phyloP scores from a whole-genome alignment of 1,284 basidiomycete species.

The Laetiporus sulphureus region DNA sequence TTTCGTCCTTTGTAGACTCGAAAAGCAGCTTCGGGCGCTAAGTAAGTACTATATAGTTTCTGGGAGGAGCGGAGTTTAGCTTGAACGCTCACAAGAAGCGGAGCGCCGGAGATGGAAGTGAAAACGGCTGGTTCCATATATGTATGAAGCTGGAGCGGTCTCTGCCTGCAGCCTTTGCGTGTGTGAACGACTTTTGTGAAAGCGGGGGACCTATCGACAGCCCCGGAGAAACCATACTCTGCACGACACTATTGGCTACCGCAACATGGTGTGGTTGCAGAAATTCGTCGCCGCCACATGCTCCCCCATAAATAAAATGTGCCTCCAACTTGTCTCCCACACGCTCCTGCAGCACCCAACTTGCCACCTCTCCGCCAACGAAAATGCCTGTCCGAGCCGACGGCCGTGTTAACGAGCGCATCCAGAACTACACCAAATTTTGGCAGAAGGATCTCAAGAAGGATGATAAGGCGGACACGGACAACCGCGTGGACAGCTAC shows the following conservation, averaged over 20 bases:
- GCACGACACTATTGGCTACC: constrained; percentile 3
- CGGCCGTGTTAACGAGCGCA: constrained; percentile 76
- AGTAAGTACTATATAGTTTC: no score
- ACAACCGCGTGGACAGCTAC: constrained; percentile 80
- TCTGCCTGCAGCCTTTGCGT: no score
- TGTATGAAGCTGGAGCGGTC: no score
- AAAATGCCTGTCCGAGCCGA: constrained; percentile 34
- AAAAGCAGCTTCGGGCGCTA: no score
- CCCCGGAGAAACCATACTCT: no score
- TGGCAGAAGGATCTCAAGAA: constrained; percentile 85
- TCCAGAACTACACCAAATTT: constrained; percentile 89
- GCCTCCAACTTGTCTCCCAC: background rate
- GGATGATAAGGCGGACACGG: constrained; percentile 65
- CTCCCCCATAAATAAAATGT: constrained; percentile 2
- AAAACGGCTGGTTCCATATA: no score
- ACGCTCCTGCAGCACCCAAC: background rate
- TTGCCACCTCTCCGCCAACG: background rate
- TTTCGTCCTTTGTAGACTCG: no score
- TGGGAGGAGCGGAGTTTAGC: no score
- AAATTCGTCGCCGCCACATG: background rate
- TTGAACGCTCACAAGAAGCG: no score
- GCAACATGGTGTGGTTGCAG: constrained; percentile 6
- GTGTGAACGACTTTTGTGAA: no score
- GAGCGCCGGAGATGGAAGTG: no score
- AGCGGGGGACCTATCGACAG: no score